Conservation (phyloP, 1,284 basidiomycete species). For the Ceratobasidium papillatum region DNA sequence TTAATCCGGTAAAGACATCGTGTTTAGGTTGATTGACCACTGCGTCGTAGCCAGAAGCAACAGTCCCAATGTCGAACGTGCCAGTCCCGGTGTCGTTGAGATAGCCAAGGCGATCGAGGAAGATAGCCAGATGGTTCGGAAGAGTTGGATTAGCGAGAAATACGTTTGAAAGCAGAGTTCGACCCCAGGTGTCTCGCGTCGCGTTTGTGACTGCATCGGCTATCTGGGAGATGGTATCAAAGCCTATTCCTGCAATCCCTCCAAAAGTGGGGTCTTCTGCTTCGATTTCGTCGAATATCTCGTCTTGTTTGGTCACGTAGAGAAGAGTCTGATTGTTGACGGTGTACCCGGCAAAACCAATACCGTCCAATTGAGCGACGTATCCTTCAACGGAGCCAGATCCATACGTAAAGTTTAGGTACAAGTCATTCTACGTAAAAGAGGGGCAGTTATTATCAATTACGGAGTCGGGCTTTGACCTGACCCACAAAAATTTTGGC, state of each 20-base stretch:
- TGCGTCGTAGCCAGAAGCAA: constrained; percentile 13
- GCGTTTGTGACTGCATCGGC: neutral
- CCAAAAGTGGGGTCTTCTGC: constrained; percentile 2
- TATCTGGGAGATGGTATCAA: constrained; percentile 17
- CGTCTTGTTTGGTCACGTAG: neutral
- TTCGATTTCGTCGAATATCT: neutral
- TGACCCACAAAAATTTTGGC: constrained; percentile 8
- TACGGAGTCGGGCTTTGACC: neutral
- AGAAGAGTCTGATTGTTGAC: constrained; percentile 31
- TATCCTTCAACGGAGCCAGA: constrained; percentile 6
- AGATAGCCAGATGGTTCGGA: constrained; percentile 29
- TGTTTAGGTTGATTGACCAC: constrained; percentile 9
- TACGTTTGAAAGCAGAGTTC: constrained; percentile 23
- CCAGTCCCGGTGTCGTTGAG: constrained; percentile 21
- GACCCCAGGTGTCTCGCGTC: constrained; percentile 20
- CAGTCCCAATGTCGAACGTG: constrained; percentile 24
- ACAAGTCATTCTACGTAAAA: constrained; percentile 8
- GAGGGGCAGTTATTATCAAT: neutral
- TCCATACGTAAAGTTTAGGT: constrained; percentile 22
- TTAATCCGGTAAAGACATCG: constrained; percentile 1
- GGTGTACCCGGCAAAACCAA: constrained; percentile 19
- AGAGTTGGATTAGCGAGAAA: constrained; percentile 18
- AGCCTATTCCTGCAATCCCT: constrained; percentile 16
- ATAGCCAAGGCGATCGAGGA: constrained; percentile 15
- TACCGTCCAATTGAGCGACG: constrained; percentile 10